These are phyloP conservation scores for Dentipellis fragilis DNA, from an alignment of 768 basidiomycete genomes.

Conservation along the genomic window DNA sequence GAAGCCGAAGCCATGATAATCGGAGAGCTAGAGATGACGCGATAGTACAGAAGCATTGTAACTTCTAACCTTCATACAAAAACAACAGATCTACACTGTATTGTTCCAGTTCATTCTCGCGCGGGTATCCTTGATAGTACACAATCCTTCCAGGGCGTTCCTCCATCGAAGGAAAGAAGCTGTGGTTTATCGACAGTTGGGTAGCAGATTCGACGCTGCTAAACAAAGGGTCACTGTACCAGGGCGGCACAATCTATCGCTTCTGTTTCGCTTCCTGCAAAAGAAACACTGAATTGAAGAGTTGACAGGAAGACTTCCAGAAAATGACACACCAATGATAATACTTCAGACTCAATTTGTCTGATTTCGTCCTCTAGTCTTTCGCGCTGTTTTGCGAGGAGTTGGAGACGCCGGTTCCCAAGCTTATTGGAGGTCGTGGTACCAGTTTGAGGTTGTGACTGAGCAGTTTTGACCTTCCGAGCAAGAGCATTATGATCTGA, in stretches of 20 bases:
- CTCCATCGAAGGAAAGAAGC: too few relatives aligned
- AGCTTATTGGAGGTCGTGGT: slow-evolving; percentile 50
- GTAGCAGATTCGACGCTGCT: too few relatives aligned
- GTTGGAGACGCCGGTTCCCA: slow-evolving; percentile 55
- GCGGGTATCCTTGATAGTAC: too few relatives aligned
- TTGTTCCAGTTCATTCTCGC: background rate
- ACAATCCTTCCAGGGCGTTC: too few relatives aligned
- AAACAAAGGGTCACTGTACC: background rate
- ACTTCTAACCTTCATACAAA: too few relatives aligned
- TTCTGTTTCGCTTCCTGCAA: slow-evolving; percentile 13
- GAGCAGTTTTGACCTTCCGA: slow-evolving; percentile 38
- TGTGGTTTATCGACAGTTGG: too few relatives aligned
- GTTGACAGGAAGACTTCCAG: background rate
- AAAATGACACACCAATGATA: slow-evolving; percentile 35
- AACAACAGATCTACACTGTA: background rate
- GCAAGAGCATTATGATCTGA: background rate
- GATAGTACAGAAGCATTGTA: too few relatives aligned
- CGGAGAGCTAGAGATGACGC: slow-evolving; percentile 42
- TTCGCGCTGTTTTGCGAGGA: slow-evolving; percentile 56
- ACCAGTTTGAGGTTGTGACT: slow-evolving; percentile 33
- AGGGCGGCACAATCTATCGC: slow-evolving; percentile 1
- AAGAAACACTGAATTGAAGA: background rate
- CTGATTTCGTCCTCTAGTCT: slow-evolving; percentile 54
- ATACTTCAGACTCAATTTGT: slow-evolving; percentile 51
- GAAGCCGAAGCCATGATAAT: slow-evolving; percentile 53